phyloP scores from a whole-genome alignment of 495 filamentous ascomycete genomes.

The Penicillium chermesinum region DNA sequence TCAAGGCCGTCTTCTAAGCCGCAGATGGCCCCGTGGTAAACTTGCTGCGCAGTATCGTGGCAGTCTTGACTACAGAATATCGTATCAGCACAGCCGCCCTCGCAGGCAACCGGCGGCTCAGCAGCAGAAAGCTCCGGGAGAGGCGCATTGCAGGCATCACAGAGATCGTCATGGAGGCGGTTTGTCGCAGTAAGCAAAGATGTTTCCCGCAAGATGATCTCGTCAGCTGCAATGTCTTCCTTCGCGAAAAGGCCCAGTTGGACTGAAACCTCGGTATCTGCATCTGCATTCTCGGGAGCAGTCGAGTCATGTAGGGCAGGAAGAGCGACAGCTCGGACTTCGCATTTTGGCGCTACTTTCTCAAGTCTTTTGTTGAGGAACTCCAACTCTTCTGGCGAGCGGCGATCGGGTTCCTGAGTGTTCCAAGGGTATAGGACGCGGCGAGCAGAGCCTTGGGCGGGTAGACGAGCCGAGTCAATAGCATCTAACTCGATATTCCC shows the following conservation, averaged over 20 bases:
- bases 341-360: conserved; percentile 60
- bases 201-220: conserved; percentile 72
- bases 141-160: conserved; percentile 76
- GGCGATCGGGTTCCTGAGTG: conserved; percentile 77
- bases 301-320: conserved; percentile 57
- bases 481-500: conserved; percentile 22
- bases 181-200: conserved; percentile 80
- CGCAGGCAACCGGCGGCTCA: conserved; percentile 53
- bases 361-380: conserved; percentile 62
- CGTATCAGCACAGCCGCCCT: conserved; percentile 66
- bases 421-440: conserved; percentile 96
- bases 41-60: conserved; percentile 59
- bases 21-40: conserved; percentile 85
- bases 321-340: conserved; percentile 65
- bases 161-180: conserved; percentile 70
- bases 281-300: not conserved
- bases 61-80: conserved; percentile 82
- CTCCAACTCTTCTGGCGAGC: conserved; percentile 59
- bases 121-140: conserved; percentile 56
- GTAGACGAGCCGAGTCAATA: conserved; percentile 49
- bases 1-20: conserved; percentile 70
- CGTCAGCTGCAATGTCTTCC: conserved; percentile 68
- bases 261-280: conserved; percentile 37
- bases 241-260: conserved; percentile 89
- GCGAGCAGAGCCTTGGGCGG: conserved; percentile 70